A percentile compares a stretch with the other conserved stretches of the same genome.
Evolutionary conservation across 306 rosid genomes (phyloP).

Genomic region (Trichosanthes truncata): DNA sequence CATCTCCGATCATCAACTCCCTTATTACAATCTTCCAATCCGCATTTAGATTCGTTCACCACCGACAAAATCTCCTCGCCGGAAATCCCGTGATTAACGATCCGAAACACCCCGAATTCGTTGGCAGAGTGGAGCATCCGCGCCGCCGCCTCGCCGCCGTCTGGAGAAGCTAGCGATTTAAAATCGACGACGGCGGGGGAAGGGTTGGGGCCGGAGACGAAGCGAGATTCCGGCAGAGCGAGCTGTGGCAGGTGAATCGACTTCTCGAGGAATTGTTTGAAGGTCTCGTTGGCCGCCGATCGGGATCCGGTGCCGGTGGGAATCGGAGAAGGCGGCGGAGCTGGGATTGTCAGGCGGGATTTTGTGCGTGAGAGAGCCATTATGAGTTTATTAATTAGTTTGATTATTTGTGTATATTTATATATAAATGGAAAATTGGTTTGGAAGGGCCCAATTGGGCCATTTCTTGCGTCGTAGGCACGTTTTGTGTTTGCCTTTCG

Average conservation of each 20-base stretch:
- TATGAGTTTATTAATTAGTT: not conserved
- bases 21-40: conserved; percentile 13
- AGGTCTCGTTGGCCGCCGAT: conserved; percentile 46
- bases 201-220: not conserved
- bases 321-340: conserved; percentile 67
- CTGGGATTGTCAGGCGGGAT: conserved; percentile 11
- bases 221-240: conserved; percentile 24
- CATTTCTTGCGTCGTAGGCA: conserved; percentile 30
- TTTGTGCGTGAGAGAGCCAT: conserved; percentile 29
- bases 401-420: not conserved
- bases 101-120: conserved; percentile 51
- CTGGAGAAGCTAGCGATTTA: conserved; percentile 18
- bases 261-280: conserved; percentile 42
- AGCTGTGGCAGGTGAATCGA: conserved; percentile 41
- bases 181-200: conserved; percentile 42
- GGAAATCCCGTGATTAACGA: conserved; percentile 49
- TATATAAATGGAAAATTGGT: not conserved
- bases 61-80: conserved; percentile 25
- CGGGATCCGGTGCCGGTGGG: conserved; percentile 67
- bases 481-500: conserved; percentile 15
- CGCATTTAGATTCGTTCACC: conserved; percentile 26
- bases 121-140: conserved; percentile 27
- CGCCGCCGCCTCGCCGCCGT: not conserved
- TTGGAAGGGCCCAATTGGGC: conserved; percentile 8
- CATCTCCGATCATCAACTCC: not conserved